A percentile compares a stretch with the other conserved stretches of the same genome.
Conservation (phyloP, 2,329 filamentous ascomycete genomes). For the Talaromyces sp. region DNA sequence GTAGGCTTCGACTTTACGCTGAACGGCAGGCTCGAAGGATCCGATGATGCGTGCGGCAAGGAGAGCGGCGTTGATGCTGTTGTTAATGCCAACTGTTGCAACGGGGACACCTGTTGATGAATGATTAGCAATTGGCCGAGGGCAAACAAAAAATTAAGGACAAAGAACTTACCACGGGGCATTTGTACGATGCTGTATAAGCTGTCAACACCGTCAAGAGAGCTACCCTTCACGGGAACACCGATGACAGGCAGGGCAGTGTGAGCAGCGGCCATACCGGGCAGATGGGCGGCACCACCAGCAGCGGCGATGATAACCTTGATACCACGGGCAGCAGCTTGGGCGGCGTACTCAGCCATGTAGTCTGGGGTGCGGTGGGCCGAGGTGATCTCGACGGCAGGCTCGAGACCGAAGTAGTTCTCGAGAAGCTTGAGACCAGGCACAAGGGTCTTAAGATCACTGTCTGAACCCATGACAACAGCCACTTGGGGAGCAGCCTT, state of each 20-base stretch:
- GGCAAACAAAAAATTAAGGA: neutral
- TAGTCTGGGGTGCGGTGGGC: conserved; percentile 69
- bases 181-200: conserved; percentile 76
- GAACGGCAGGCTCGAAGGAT: conserved; percentile 46
- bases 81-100: conserved; percentile 78
- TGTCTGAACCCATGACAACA: conserved; percentile 55
- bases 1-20: conserved; percentile 47
- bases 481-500: conserved; percentile 44
- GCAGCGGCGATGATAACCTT: conserved; percentile 76
- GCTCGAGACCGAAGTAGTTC: conserved; percentile 47
- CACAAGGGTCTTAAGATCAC: conserved; percentile 48
- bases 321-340: conserved; percentile 66
- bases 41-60: conserved; percentile 71
- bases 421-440: conserved; percentile 48
- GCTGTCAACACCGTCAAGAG: conserved; percentile 71
- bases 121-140: conserved; percentile 18
- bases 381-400: conserved; percentile 51
- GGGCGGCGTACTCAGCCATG: conserved; percentile 69
- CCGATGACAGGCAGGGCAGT: conserved; percentile 75
- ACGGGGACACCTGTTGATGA: conserved; percentile 64
- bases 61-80: conserved; percentile 75
- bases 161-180: conserved; percentile 57
- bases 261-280: conserved; percentile 74
- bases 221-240: conserved; percentile 74
- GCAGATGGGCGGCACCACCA: conserved; percentile 72